Conservation (phyloP, 768 basidiomycete genomes). For the Xerocomellus dryophilus region DNA sequence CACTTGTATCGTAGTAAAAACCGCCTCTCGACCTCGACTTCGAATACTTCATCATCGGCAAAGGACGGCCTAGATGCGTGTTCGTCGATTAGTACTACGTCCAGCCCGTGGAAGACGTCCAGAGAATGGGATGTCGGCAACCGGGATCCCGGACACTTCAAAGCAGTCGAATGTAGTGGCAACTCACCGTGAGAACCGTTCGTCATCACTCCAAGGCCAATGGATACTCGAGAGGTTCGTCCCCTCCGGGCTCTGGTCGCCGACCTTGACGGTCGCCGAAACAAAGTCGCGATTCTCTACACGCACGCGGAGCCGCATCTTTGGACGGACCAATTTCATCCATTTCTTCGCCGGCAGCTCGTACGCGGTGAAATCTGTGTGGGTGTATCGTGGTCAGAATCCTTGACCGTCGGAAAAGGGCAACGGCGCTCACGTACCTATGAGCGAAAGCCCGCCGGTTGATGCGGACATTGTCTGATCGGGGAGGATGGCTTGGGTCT, state of each 20-base stretch:
- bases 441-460: conserved; percentile 11
- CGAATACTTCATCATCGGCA: conserved; percentile 16
- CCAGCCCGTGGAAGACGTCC: not conserved
- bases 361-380: conserved; percentile 24
- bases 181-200: conserved; percentile 16
- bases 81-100: not conserved
- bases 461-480: conserved; percentile 8
- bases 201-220: conserved; percentile 17
- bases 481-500: not conserved
- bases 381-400: not conserved
- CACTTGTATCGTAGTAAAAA: conserved; percentile 24
- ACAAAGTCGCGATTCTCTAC: conserved; percentile 7
- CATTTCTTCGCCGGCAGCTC: conserved; percentile 22
- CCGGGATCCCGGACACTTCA: too few relatives aligned
- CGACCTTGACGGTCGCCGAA: conserved; percentile 13
- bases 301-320: conserved; percentile 22
- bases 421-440: conserved; percentile 11
- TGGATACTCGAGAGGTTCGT: not conserved
- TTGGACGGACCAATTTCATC: conserved; percentile 20
- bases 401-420: not conserved
- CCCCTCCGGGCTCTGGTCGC: conserved; percentile 1
- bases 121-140: not conserved
- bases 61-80: conserved; percentile 11
- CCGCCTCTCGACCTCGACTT: conserved; percentile 20
- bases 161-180: too few relatives aligned